These are phyloP conservation scores for Neurospora intermedia DNA, from an alignment of 495 filamentous ascomycete species.

Conservation along the genomic window DNA sequence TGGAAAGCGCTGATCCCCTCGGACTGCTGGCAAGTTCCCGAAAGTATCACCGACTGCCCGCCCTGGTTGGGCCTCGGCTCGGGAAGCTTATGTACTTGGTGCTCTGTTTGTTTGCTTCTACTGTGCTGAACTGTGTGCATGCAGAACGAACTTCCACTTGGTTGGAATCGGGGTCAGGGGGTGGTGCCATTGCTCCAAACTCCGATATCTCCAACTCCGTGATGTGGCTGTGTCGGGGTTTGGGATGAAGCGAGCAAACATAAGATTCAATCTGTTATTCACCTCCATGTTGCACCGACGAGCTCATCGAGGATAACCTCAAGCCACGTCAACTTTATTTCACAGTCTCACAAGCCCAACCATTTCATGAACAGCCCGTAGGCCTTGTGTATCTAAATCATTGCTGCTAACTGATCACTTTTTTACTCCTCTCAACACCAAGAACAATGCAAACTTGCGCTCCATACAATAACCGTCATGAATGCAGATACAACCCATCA, in stretches of 20 bases:
- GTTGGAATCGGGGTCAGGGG: background rate
- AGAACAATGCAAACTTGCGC: background rate
- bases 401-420: background rate
- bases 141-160: background rate
- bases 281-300: background rate
- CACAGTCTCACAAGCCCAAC: background rate
- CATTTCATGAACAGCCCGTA: background rate
- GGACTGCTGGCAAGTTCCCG: no score
- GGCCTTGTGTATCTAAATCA: background rate
- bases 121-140: background rate
- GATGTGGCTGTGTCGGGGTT: background rate
- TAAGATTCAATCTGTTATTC: background rate
- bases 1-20: no score
- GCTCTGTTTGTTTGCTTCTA: background rate
- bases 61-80: background rate
- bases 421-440: background rate
- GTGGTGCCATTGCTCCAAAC: background rate
- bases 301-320: background rate
- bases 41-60: background rate
- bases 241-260: background rate
- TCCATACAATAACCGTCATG: background rate
- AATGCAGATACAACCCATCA: background rate
- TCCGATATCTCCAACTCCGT: background rate
- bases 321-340: background rate
- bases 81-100: background rate